phyloP scores from a whole-genome alignment of 139 green algal species.

The Micractinium conductrix region DNA sequence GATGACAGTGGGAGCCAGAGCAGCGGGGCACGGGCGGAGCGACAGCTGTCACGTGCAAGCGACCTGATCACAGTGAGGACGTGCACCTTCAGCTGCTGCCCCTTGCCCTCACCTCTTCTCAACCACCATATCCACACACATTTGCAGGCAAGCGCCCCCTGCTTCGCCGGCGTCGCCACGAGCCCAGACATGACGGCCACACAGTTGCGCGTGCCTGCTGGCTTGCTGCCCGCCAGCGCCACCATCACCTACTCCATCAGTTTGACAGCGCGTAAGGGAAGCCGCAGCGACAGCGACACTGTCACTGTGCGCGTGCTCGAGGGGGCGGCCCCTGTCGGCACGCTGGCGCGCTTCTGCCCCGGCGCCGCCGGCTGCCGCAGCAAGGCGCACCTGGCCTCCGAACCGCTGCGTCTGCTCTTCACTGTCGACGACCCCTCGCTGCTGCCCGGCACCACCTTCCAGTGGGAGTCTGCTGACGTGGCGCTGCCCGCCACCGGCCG shows the following conservation, averaged over 20 bases:
- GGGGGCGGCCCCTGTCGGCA: background rate
- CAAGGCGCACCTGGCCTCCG: background rate
- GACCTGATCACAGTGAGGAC: too few species aligned
- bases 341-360: constrained; percentile 15
- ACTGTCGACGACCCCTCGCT: constrained; percentile 1
- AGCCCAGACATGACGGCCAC: background rate
- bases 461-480: background rate
- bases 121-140: too few species aligned
- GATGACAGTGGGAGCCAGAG: background rate
- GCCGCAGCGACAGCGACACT: background rate
- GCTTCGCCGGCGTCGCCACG: background rate
- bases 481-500: background rate
- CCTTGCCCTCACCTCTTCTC: background rate
- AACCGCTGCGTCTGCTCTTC: constrained; percentile 2
- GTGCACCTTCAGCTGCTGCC: background rate
- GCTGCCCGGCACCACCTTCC: constrained; percentile 1
- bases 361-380: background rate
- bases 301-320: background rate
- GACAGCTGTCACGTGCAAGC: too few species aligned
- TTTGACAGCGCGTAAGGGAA: background rate
- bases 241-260: background rate
- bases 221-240: constrained; percentile 8
- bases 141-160: background rate
- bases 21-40: too few species aligned
- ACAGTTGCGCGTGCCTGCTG: background rate